Conservation (phyloP, 176 grass and related monocot genomes). For the Tillandsia leiboldiana region DNA sequence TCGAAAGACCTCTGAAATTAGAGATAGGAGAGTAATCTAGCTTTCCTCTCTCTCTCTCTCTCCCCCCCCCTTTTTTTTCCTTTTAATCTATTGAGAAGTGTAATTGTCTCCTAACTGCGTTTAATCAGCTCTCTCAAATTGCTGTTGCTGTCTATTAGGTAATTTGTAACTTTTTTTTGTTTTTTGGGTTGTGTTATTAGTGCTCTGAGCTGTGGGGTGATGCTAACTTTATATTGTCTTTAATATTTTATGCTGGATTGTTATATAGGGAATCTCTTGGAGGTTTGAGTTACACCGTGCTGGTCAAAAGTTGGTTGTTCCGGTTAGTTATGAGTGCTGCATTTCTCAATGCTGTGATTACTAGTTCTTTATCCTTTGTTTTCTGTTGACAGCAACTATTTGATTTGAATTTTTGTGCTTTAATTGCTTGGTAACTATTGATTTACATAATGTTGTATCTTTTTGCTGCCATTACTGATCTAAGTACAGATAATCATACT, state of each 20-base stretch:
- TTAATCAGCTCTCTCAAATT: no score
- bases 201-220: not conserved
- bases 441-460: no score
- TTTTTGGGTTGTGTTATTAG: not conserved
- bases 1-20: no score
- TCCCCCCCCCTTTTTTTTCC: no score
- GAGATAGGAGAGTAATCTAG: no score
- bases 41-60: no score
- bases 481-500: not conserved
- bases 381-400: not conserved
- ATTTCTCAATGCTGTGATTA: not conserved
- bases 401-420: not conserved
- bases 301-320: constrained; percentile 81
- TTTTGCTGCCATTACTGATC: not conserved
- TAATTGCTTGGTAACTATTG: not conserved
- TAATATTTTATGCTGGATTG: not conserved
- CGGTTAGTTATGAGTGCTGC: constrained; percentile 41
- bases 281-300: constrained; percentile 86
- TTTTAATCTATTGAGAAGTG: no score
- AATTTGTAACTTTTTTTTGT: not conserved
- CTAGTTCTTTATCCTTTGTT: not conserved
- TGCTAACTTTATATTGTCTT: constrained; percentile 1
- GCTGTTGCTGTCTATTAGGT: no score
- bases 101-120: no score
- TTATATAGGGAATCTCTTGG: constrained; percentile 76